These are phyloP conservation scores for Cutaneotrichosporon cutaneum DNA, from an alignment of 1,284 basidiomycete species.

Conservation along the genomic window DNA sequence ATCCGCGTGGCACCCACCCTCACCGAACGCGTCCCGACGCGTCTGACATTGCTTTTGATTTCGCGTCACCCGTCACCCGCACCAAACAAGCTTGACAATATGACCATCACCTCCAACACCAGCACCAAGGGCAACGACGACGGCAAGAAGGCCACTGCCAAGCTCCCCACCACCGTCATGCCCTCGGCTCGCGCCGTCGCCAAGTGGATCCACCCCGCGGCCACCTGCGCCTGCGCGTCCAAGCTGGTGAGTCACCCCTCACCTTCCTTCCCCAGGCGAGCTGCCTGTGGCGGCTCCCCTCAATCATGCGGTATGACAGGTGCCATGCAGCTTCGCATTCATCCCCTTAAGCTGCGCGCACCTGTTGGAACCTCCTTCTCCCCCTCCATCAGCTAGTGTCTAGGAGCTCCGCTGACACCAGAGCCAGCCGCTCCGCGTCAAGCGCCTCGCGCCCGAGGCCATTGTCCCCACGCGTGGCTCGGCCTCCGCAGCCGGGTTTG, in stretches of 20 bases:
- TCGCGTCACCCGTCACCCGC: neutral
- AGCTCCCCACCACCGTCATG: constrained; percentile 10
- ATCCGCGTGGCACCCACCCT: constrained; percentile 14
- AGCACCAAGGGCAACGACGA: constrained; percentile 10
- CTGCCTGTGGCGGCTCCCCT: too few species aligned
- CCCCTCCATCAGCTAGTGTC: too few species aligned
- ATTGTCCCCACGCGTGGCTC: constrained; percentile 86
- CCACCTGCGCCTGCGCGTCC: constrained; percentile 3
- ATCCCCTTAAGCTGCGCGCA: too few species aligned
- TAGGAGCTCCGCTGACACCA: too few species aligned
- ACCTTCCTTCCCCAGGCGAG: neutral
- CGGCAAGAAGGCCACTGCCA: constrained; percentile 15
- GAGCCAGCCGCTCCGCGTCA: constrained; percentile 66
- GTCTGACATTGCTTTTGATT: constrained; percentile 9
- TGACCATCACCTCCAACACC: constrained; percentile 7
- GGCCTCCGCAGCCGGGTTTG: constrained; percentile 85
- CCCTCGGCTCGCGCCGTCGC: constrained; percentile 5
- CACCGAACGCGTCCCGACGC: constrained; percentile 12
- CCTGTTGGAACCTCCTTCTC: too few species aligned
- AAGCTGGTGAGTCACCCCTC: constrained; percentile 7
- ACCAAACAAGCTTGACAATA: neutral
- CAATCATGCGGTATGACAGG: too few species aligned
- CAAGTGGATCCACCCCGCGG: constrained; percentile 8
- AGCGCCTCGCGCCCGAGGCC: constrained; percentile 78
- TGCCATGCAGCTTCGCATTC: too few species aligned